A percentile compares a stretch with the other conserved stretches of the same genome.
phyloP scores from a whole-genome alignment of 768 basidiomycete species.

The Tricholoma furcatifolium region DNA sequence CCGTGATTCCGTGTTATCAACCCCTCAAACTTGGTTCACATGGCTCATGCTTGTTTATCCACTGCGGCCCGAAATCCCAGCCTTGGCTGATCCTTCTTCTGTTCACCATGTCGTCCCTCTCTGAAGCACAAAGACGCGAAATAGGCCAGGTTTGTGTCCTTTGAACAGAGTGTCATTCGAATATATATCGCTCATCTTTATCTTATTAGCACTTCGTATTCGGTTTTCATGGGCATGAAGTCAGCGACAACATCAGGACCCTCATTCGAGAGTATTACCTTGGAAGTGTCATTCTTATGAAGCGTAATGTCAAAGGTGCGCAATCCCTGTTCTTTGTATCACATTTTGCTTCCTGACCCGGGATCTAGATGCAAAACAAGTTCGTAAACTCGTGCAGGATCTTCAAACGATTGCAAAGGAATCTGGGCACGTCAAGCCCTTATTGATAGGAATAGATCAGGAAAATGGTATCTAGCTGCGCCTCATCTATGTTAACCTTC shows the following conservation, averaged over 20 bases:
- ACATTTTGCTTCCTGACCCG: not conserved
- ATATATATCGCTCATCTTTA: not conserved
- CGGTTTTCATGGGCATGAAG: constrained; percentile 61
- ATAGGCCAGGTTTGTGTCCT: constrained; percentile 41
- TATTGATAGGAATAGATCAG: constrained; percentile 72
- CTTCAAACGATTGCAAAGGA: constrained; percentile 57
- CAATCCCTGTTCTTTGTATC: not conserved
- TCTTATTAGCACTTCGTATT: constrained; percentile 63
- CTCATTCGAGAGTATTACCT: constrained; percentile 64
- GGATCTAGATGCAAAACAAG: constrained; percentile 47
- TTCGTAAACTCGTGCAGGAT: constrained; percentile 42
- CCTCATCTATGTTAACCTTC: not conserved
- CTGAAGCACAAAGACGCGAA: constrained; percentile 39
- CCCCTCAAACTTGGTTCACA: no score
- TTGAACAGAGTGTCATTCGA: not conserved
- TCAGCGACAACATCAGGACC: constrained; percentile 48
- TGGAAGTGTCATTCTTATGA: constrained; percentile 71
- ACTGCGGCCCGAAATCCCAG: not conserved
- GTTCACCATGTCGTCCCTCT: constrained; percentile 18
- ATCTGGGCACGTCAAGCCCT: constrained; percentile 51
- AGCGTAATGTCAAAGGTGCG: constrained; percentile 58
- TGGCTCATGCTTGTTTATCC: no score
- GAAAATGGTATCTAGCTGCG: constrained; percentile 54
- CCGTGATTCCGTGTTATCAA: no score
- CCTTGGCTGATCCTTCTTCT: not conserved